Conservation (phyloP, 1,284 basidiomycete species). For the Malassezia nana region DNA sequence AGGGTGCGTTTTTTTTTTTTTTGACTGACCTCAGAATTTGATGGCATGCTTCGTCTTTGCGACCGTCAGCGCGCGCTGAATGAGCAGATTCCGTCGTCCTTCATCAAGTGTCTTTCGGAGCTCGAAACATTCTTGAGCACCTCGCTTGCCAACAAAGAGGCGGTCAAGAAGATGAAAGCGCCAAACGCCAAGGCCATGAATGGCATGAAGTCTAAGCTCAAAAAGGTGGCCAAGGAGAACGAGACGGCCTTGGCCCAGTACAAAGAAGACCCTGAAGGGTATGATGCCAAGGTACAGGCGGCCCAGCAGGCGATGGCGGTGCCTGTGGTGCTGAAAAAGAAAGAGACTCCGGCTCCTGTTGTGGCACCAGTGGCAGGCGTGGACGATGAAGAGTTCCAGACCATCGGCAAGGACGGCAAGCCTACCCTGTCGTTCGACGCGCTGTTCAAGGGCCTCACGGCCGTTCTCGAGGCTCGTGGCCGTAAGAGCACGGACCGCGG, state of each 20-base stretch:
- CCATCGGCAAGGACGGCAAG: constrained; percentile 83
- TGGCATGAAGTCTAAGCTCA: constrained; percentile 92
- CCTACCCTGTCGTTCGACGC: constrained; percentile 75
- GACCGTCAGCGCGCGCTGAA: constrained; percentile 72
- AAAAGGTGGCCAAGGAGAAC: constrained; percentile 80
- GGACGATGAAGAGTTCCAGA: constrained; percentile 65
- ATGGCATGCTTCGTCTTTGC: constrained; percentile 82
- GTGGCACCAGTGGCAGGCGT: constrained; percentile 50
- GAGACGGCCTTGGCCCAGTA: constrained; percentile 71
- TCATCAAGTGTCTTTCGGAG: constrained; percentile 64
- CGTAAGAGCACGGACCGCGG: constrained; percentile 93
- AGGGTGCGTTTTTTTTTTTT: constrained; percentile 54
- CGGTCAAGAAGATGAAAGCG: constrained; percentile 91
- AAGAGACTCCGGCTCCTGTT: constrained; percentile 50
- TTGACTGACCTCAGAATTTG: constrained; percentile 63
- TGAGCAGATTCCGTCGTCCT: constrained; percentile 79
- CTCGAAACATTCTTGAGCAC: constrained; percentile 69
- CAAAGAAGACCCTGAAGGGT: constrained; percentile 80
- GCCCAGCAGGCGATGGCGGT: constrained; percentile 29
- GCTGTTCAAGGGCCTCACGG: constrained; percentile 84
- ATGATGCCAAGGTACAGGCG: constrained; percentile 63
- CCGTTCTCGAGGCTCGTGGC: constrained; percentile 86
- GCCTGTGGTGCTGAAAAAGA: constrained; percentile 51
- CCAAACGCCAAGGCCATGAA: constrained; percentile 87
- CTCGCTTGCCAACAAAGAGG: constrained; percentile 67